Conservation (phyloP, 345 rosid species). For the Gossypium stocksii region DNA sequence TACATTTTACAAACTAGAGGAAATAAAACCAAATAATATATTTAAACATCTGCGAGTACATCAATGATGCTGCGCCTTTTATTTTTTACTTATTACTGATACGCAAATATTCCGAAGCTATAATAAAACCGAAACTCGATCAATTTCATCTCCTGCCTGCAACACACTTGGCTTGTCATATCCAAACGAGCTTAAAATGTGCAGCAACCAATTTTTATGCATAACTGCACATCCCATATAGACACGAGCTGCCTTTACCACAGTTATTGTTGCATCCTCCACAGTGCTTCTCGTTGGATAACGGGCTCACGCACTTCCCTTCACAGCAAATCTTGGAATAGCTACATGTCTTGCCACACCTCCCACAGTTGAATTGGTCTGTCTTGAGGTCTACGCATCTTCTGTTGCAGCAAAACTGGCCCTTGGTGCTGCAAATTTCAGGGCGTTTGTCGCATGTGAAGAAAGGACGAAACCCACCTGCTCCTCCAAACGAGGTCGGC, state of each 20-base stretch:
- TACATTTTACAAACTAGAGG: too few species aligned
- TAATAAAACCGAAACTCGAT: too few species aligned
- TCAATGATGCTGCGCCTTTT: background rate
- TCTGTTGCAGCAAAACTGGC: conserved; percentile 52
- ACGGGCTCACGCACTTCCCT: conserved; percentile 50
- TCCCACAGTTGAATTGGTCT: conserved; percentile 30
- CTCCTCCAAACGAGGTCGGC: conserved; percentile 10
- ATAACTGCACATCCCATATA: conserved; percentile 54
- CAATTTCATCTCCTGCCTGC: too few species aligned
- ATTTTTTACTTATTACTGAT: background rate
- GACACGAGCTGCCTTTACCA: conserved; percentile 40
- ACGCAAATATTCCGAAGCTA: too few species aligned
- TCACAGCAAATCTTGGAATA: conserved; percentile 41
- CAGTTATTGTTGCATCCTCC: conserved; percentile 59
- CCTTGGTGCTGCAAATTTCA: conserved; percentile 39
- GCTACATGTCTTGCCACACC: conserved; percentile 50
- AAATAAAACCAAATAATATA: too few species aligned
- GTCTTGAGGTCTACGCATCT: conserved; percentile 40
- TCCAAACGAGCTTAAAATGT: background rate
- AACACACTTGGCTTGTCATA: too few species aligned
- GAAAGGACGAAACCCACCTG: background rate
- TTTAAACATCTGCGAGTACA: background rate
- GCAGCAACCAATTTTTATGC: conserved; percentile 21
- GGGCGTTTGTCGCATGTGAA: conserved; percentile 42
- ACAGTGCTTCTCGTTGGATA: conserved; percentile 43